These are phyloP conservation scores for Rhodosporidiobolus sp. DNA, from an alignment of 768 basidiomycete species.

Conservation along the genomic window DNA sequence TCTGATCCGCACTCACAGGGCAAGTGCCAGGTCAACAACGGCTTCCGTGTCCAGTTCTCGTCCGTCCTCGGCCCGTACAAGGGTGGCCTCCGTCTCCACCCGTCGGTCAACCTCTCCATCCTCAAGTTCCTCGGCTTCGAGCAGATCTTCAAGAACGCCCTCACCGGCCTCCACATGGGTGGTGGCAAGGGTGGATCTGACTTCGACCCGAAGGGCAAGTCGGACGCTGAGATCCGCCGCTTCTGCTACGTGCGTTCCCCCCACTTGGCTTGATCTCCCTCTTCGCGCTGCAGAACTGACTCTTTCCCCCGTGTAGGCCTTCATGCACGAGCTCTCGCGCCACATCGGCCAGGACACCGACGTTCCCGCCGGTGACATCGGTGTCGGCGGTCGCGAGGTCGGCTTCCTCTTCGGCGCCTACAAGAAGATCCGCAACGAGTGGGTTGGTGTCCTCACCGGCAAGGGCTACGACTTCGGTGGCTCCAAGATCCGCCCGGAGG, in stretches of 20 bases:
- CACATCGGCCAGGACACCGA: slow-evolving; percentile 70
- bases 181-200: slow-evolving; percentile 76
- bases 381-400: slow-evolving; percentile 70
- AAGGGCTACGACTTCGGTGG: slow-evolving; percentile 47
- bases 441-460: slow-evolving; percentile 61
- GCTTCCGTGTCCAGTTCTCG: slow-evolving; percentile 67
- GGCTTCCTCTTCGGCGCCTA: slow-evolving; percentile 75
- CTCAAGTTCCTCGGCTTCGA: slow-evolving; percentile 81
- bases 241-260: slow-evolving; percentile 58
- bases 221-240: slow-evolving; percentile 67
- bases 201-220: slow-evolving; percentile 79
- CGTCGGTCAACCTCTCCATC: slow-evolving; percentile 74
- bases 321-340: slow-evolving; percentile 70
- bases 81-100: slow-evolving; percentile 73
- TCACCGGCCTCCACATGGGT: slow-evolving; percentile 72
- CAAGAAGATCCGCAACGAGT: slow-evolving; percentile 71
- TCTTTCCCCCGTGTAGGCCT: slow-evolving; percentile 51
- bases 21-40: slow-evolving; percentile 64
- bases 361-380: slow-evolving; percentile 71
- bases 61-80: slow-evolving; percentile 60
- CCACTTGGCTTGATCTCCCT: neutral
- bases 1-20: slow-evolving; percentile 49
- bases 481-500: slow-evolving; percentile 70
- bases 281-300: neutral
- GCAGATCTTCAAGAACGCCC: slow-evolving; percentile 72